These are phyloP conservation scores for Euphorbia peplus DNA, from an alignment of 345 rosid genomes.

Conservation along the genomic window DNA sequence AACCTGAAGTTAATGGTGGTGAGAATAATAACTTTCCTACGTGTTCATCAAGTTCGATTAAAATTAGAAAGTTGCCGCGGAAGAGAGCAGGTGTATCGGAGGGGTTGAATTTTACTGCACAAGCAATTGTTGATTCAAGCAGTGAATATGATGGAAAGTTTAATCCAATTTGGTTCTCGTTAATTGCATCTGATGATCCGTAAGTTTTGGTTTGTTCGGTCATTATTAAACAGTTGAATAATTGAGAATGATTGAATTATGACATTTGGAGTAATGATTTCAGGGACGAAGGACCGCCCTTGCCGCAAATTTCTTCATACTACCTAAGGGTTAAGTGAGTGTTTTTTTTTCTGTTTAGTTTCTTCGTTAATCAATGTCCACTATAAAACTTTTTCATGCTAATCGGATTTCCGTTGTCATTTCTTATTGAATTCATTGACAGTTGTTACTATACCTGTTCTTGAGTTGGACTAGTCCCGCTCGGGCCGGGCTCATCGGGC, in stretches of 20 bases:
- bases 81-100: slow-evolving; percentile 19
- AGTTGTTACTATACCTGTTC: not conserved
- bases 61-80: slow-evolving; percentile 22
- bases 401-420: not conserved
- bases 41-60: slow-evolving; percentile 25
- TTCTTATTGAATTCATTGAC: not conserved
- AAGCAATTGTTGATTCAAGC: slow-evolving; percentile 25
- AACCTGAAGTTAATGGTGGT: slow-evolving; percentile 17
- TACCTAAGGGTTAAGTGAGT: slow-evolving; percentile 50
- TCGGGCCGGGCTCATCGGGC: too few species aligned
- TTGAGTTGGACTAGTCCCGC: too few species aligned
- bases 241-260: slow-evolving; percentile 11
- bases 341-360: not conserved
- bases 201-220: slow-evolving; percentile 19
- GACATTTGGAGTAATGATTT: slow-evolving; percentile 19
- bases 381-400: not conserved
- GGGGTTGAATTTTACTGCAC: slow-evolving; percentile 30
- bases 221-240: slow-evolving; percentile 1
- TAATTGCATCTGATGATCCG: slow-evolving; percentile 40
- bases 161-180: slow-evolving; percentile 43
- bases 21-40: slow-evolving; percentile 20
- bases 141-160: slow-evolving; percentile 21
- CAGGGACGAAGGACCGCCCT: slow-evolving; percentile 35
- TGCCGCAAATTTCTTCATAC: slow-evolving; percentile 47
- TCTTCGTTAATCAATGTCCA: not conserved